Base-by-base conservation (phyloP, 2,329 filamentous ascomycete species). In the Beauveria pseudobassiana region DNA sequence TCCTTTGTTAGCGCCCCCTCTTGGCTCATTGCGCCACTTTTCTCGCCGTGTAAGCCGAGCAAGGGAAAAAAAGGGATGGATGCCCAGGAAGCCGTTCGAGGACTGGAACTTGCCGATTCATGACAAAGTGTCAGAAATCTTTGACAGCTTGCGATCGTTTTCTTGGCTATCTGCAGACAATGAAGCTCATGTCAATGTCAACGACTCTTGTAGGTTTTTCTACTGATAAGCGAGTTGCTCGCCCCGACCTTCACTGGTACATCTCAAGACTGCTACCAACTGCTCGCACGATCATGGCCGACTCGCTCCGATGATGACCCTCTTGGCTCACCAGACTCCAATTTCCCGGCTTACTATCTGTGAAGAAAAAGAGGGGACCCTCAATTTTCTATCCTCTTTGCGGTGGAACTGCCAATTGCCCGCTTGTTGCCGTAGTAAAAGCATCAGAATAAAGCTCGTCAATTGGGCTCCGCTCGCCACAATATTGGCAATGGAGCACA, bases 1-100 rank as follows among this genome's bases (percentile, higher is more conserved):
- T 16, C 38, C 30, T 50, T 56, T 56, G 28, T 46, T 30, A 14
- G 45, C 45, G 16, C n/a, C 6, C 16, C 26, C 54, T 50, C 55
- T 58, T 50, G 43, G 34, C 38, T 55, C 16, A 16, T 58, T 18
- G 24, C 57, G 56, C 56, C 56, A 59, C 56, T 43, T 50, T 34
- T 10, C 56, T 59, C 45, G 45, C 56, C 56, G 18, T 59, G 34
- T 59, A 59, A 59, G 56, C 46, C 56, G 46, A 43, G 26, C n/a
- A 42, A 12, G 16, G n/a, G 7, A 26, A 30, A 52, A 49, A 48
- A 48, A 28, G 46, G 45, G 45, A 50, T 26, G 28, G 5, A 48
- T 48, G n/a, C 3, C 20, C 34, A 38, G 34, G 34, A 38, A 38
- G 34, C 34, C 34, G 34, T 38, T 38, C 34, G 34, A 38, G 34